Evolutionary conservation across 257 asterid species (phyloP).

Genomic region (Cynanchum wilfordii): DNA sequence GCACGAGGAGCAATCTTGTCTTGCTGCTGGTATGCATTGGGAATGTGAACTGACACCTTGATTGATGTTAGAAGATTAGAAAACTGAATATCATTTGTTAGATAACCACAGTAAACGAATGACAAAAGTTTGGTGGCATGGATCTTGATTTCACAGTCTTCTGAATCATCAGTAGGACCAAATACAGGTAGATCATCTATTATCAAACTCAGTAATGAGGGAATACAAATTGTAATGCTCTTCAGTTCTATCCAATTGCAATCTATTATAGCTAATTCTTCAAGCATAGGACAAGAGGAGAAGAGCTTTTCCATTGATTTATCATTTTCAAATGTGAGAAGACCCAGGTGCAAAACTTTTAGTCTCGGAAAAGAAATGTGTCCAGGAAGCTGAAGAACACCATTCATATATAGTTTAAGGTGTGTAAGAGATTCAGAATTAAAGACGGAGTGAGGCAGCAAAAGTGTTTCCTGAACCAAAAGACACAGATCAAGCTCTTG

Average conservation of each 20-base stretch:
- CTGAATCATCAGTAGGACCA: conserved; percentile 32
- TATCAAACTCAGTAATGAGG: conserved; percentile 40
- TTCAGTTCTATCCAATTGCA: conserved; percentile 46
- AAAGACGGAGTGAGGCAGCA: conserved; percentile 37
- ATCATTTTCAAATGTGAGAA: conserved; percentile 41
- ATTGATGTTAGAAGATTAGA: conserved; percentile 25
- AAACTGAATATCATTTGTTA: conserved; percentile 35
- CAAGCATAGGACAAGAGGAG: conserved; percentile 41
- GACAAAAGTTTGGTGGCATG: conserved; percentile 33
- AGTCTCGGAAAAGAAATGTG: conserved; percentile 37
- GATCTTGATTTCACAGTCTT: conserved; percentile 44
- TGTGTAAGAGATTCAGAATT: conserved; percentile 28
- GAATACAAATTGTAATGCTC: conserved; percentile 30
- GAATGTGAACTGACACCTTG: conserved; percentile 34
- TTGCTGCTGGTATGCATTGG: conserved; percentile 20
- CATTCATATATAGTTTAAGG: conserved; percentile 41
- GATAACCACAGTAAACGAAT: conserved; percentile 40
- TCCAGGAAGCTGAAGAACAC: conserved; percentile 41
- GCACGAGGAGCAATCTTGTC: conserved; percentile 31
- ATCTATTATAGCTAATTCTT: conserved; percentile 48
- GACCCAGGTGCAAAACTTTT: conserved; percentile 38
- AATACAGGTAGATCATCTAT: conserved; percentile 45
- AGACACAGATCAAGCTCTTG: conserved; percentile 53
- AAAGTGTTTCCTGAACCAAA: conserved; percentile 39
- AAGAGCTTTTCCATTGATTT: conserved; percentile 40